Percentiles rank a stretch among this genome's conserved stretches.
Evolutionary conservation across 2,329 filamentous ascomycete genomes (phyloP).

Genomic region (Colletotrichum sp.): DNA sequence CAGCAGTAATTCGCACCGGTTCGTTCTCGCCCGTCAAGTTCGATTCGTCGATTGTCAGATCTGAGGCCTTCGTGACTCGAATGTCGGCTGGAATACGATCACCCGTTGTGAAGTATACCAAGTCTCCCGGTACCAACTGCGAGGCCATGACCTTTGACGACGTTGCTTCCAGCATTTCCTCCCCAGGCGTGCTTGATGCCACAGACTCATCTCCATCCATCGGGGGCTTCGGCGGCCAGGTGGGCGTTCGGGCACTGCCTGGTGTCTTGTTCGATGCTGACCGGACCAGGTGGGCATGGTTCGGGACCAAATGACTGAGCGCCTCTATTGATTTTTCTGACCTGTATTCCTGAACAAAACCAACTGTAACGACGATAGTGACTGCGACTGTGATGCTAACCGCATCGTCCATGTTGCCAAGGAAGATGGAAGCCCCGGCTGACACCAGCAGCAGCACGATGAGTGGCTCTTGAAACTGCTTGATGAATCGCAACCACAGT

Average conservation of each 20-base stretch:
- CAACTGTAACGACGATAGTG: slow-evolving; percentile 94
- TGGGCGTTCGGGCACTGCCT: slow-evolving; percentile 38
- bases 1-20: slow-evolving; percentile 79
- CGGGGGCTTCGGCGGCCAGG: slow-evolving; percentile 56
- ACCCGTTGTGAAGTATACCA: slow-evolving; percentile 93
- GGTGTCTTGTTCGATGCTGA: slow-evolving; percentile 45
- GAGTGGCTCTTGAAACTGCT: slow-evolving; percentile 95
- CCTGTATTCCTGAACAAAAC: slow-evolving; percentile 96
- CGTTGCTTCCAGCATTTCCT: slow-evolving; percentile 70
- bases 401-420: slow-evolving; percentile 94
- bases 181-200: slow-evolving; percentile 61
- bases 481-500: slow-evolving; percentile 91
- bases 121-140: slow-evolving; percentile 88
- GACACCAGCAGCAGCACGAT: slow-evolving; percentile 92
- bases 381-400: slow-evolving; percentile 95
- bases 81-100: slow-evolving; percentile 97
- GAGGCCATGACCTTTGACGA: slow-evolving; percentile 87
- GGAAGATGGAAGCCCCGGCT: slow-evolving; percentile 83
- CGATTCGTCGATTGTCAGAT: slow-evolving; percentile 94
- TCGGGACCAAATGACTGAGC: slow-evolving; percentile 89
- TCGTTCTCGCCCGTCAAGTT: slow-evolving; percentile 98
- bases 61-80: slow-evolving; percentile 86
- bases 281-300: slow-evolving; percentile 94
- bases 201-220: slow-evolving; percentile 39
- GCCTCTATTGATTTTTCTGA: slow-evolving; percentile 98